phyloP scores from a whole-genome alignment of 208 protist species.

The Crithidia brevicula region DNA sequence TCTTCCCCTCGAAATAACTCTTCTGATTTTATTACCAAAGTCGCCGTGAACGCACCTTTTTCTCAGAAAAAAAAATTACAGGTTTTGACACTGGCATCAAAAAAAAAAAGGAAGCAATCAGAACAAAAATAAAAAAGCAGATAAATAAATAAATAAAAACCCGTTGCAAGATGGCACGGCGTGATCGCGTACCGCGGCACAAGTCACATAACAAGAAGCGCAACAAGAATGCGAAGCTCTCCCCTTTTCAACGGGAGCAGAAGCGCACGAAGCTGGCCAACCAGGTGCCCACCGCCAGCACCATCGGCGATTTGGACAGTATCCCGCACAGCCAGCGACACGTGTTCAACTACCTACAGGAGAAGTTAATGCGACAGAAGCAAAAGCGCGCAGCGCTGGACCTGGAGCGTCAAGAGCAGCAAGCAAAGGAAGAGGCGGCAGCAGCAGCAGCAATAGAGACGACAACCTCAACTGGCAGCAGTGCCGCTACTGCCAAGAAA shows the following conservation, averaged over 20 bases:
- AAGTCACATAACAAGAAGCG: slow-evolving; percentile 72
- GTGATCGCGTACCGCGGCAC: slow-evolving; percentile 74
- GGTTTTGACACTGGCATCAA: too few relatives aligned
- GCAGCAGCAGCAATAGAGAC: slow-evolving; percentile 6
- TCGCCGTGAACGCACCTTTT: too few relatives aligned
- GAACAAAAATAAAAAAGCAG: slow-evolving; percentile 7
- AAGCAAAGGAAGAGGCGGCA: background rate
- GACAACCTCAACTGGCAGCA: background rate
- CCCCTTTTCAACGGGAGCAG: slow-evolving; percentile 84
- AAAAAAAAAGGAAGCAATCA: background rate
- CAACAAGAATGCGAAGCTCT: slow-evolving; percentile 90
- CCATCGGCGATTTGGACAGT: slow-evolving; percentile 46
- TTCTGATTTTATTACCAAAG: too few relatives aligned
- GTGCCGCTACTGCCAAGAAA: slow-evolving; percentile 4
- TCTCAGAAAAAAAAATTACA: too few relatives aligned
- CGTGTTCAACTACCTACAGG: slow-evolving; percentile 69
- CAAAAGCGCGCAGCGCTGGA: slow-evolving; percentile 29
- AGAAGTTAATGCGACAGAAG: slow-evolving; percentile 40
- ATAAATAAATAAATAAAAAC: background rate
- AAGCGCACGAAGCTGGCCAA: slow-evolving; percentile 74
- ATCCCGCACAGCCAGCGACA: slow-evolving; percentile 69
- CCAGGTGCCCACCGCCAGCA: slow-evolving; percentile 60
- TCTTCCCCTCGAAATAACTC: too few relatives aligned
- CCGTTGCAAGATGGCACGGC: slow-evolving; percentile 81
- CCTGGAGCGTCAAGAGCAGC: slow-evolving; percentile 32